Evolutionary conservation across 2,329 filamentous ascomycete genomes (phyloP).

Genomic region (Talaromyces rugulosus): DNA sequence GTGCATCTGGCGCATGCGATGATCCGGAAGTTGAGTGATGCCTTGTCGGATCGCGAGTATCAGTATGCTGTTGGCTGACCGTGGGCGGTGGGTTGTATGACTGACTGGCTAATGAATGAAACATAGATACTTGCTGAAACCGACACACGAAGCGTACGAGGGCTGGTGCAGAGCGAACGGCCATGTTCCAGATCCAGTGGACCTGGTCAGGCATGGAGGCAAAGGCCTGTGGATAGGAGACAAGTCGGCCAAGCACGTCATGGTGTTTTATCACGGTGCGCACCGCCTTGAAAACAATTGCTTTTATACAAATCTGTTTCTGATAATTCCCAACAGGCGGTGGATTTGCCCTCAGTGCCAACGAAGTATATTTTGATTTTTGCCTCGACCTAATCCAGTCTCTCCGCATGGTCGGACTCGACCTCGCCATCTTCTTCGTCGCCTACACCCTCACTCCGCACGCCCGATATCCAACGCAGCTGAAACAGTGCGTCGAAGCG

Average conservation of each 20-base stretch:
- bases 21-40: conserved; percentile 23
- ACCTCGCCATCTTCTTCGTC: conserved; percentile 48
- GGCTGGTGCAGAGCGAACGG: conserved; percentile 21
- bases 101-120: neutral
- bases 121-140: conserved; percentile 20
- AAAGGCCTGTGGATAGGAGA: conserved; percentile 38
- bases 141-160: conserved; percentile 26
- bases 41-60: conserved; percentile 24
- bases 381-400: conserved; percentile 36
- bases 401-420: conserved; percentile 37
- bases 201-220: conserved; percentile 25
- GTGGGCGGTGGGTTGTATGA: neutral
- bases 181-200: conserved; percentile 23
- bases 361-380: conserved; percentile 43
- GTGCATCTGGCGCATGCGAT: conserved; percentile 31
- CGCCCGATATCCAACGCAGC: conserved; percentile 34
- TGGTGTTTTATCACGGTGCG: conserved; percentile 37
- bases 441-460: conserved; percentile 51
- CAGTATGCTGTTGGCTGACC: conserved; percentile 22
- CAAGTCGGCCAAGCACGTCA: conserved; percentile 34
- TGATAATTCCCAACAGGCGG: conserved; percentile 33
- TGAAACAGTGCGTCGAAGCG: conserved; percentile 34
- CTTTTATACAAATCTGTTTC: neutral
- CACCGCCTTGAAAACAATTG: neutral
- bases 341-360: conserved; percentile 48